Conservation (phyloP, 495 filamentous ascomycete species). For the Tuber microsphaerosporum region DNA sequence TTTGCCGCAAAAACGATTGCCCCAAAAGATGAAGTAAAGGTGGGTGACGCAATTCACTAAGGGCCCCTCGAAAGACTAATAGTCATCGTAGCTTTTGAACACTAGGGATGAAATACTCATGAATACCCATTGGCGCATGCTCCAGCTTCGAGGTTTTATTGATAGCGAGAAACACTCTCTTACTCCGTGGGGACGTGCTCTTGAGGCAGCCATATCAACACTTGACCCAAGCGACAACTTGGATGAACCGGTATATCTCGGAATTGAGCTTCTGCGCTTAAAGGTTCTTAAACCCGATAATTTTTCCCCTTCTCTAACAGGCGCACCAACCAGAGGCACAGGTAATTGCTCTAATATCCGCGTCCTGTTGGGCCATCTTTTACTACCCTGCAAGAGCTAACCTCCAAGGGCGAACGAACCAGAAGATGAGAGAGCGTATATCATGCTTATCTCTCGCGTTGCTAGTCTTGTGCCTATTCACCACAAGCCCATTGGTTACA, state of each 20-base stretch:
- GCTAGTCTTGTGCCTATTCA: slow-evolving; percentile 72
- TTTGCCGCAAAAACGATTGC: slow-evolving; percentile 62
- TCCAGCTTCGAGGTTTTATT: slow-evolving; percentile 80
- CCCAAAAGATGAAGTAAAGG: slow-evolving; percentile 44
- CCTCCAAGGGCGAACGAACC: neutral
- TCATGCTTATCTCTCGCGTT: slow-evolving; percentile 74
- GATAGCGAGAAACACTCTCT: slow-evolving; percentile 66
- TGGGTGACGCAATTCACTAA: slow-evolving; percentile 19
- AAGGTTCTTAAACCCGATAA: slow-evolving; percentile 64
- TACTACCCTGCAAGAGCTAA: slow-evolving; percentile 12
- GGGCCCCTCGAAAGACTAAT: slow-evolving; percentile 30
- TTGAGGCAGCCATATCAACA: slow-evolving; percentile 59
- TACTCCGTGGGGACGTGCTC: slow-evolving; percentile 73
- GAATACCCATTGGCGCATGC: slow-evolving; percentile 76
- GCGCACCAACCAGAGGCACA: slow-evolving; percentile 54
- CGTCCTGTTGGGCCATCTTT: neutral
- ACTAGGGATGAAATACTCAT: slow-evolving; percentile 65
- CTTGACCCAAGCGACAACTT: slow-evolving; percentile 53
- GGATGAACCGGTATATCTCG: slow-evolving; percentile 63
- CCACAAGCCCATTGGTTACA: slow-evolving; percentile 83
- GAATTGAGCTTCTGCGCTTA: slow-evolving; percentile 70
- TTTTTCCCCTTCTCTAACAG: slow-evolving; percentile 51
- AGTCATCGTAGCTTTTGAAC: slow-evolving; percentile 45
- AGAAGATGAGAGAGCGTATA: slow-evolving; percentile 61
- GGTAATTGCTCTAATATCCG: slow-evolving; percentile 44